These are phyloP conservation scores for Trichosporon ovoides DNA, from an alignment of 1,284 basidiomycete genomes.

Conservation along the genomic window DNA sequence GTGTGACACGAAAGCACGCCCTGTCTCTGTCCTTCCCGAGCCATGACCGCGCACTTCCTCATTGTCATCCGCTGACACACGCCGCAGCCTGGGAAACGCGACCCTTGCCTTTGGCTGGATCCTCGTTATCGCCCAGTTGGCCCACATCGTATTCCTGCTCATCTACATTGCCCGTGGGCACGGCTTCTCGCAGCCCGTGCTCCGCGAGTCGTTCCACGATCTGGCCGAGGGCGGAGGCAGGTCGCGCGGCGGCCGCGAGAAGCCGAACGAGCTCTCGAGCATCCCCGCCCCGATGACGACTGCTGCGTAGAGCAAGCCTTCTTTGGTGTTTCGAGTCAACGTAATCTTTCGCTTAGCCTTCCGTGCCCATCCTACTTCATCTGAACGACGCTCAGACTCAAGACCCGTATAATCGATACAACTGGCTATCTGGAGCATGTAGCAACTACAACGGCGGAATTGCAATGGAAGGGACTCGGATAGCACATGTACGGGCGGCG, in stretches of 20 bases:
- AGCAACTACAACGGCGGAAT: too few species aligned
- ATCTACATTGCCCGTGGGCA: neutral
- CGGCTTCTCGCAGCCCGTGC: neutral
- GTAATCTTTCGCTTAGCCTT: neutral
- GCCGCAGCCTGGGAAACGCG: neutral
- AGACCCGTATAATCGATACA: neutral
- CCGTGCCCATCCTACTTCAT: neutral
- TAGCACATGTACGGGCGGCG: too few species aligned
- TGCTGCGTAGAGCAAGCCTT: neutral
- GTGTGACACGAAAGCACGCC: too few species aligned
- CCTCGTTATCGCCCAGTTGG: neutral
- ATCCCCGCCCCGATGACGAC: neutral
- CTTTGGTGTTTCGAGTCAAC: neutral
- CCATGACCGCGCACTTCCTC: too few species aligned
- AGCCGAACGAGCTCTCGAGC: constrained; percentile 1
- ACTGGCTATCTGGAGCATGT: too few species aligned
- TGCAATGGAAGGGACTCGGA: too few species aligned
- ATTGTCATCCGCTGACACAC: neutral
- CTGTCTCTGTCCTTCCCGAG: neutral
- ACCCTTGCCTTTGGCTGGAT: constrained; percentile 1
- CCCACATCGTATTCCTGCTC: neutral
- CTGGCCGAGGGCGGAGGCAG: neutral
- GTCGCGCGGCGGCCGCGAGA: neutral
- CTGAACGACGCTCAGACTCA: neutral
- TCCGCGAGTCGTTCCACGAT: constrained; percentile 2